Evolutionary conservation across 2,329 filamentous ascomycete species (phyloP).

Genomic region (Piedraia hortae): DNA sequence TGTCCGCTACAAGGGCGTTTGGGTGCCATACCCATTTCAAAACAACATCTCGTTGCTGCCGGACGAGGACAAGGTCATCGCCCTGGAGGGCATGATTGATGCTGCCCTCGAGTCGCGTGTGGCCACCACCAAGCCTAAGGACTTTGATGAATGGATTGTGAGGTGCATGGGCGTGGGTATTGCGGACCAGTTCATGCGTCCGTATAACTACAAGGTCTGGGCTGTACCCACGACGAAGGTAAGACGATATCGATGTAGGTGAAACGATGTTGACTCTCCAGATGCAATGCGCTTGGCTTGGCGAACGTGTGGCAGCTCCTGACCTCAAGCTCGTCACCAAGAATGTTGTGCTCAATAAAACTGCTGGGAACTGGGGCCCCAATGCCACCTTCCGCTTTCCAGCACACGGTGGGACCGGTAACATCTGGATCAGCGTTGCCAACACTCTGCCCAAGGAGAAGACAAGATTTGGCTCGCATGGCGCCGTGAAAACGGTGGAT

Average conservation of each 20-base stretch:
- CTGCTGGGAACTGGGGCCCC: constrained; percentile 89
- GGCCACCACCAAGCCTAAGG: constrained; percentile 68
- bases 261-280: constrained; percentile 13
- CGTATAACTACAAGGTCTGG: constrained; percentile 99
- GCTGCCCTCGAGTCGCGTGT: constrained; percentile 69
- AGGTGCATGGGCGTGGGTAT: constrained; percentile 73
- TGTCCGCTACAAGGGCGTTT: constrained; percentile 82
- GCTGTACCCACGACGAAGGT: constrained; percentile 93
- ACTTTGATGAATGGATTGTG: constrained; percentile 97
- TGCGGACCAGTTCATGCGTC: constrained; percentile 91
- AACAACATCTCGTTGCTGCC: constrained; percentile 98
- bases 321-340: constrained; percentile 80
- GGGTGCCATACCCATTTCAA: constrained; percentile 98
- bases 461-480: constrained; percentile 64
- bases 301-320: constrained; percentile 90
- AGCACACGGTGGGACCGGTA: constrained; percentile 78
- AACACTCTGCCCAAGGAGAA: constrained; percentile 81
- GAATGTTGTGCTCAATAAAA: constrained; percentile 90
- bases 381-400: constrained; percentile 98
- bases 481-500: constrained; percentile 64
- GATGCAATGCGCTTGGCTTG: constrained; percentile 99
- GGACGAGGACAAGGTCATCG: constrained; percentile 88
- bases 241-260: constrained; percentile 10
- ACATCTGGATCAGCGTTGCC: constrained; percentile 95
- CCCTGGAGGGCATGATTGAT: constrained; percentile 88